These are phyloP conservation scores for Suillus subaureus DNA, from an alignment of 768 basidiomycete genomes.

Conservation along the genomic window DNA sequence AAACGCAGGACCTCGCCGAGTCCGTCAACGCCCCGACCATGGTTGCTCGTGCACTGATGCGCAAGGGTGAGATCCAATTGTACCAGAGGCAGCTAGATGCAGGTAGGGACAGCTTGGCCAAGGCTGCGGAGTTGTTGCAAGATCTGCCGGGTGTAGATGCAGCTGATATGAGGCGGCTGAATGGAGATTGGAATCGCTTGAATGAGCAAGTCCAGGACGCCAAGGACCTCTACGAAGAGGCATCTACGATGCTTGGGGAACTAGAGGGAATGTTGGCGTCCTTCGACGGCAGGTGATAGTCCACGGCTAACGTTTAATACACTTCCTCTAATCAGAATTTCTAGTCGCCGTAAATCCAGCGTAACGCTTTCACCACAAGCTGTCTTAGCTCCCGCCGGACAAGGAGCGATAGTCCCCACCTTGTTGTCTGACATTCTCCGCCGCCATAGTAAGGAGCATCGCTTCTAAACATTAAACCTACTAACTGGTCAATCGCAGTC, in stretches of 20 bases:
- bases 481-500: constrained; percentile 41
- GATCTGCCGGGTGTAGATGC: constrained; percentile 56
- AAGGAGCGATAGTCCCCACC: constrained; percentile 60
- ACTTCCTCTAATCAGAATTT: constrained; percentile 4
- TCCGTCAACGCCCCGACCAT: constrained; percentile 68
- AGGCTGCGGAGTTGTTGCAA: constrained; percentile 49
- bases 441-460: constrained; percentile 59
- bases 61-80: constrained; percentile 71
- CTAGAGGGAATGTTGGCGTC: constrained; percentile 56
- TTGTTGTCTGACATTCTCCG: constrained; percentile 63
- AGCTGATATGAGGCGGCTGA: constrained; percentile 58
- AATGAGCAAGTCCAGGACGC: constrained; percentile 47
- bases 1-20: constrained; percentile 73
- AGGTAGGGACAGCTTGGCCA: constrained; percentile 54
- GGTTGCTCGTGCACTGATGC: constrained; percentile 63
- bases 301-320: background rate
- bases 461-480: constrained; percentile 1
- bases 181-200: constrained; percentile 49
- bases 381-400: constrained; percentile 25
- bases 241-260: constrained; percentile 60
- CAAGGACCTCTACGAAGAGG: constrained; percentile 54
- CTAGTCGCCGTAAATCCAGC: constrained; percentile 49
- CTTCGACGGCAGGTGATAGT: constrained; percentile 54
- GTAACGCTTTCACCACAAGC: constrained; percentile 32
- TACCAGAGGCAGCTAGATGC: constrained; percentile 61